Percentiles rank a stretch among this genome's conserved stretches.
Conservation (phyloP, 1,139 yeast species). For the Magnusiomyces suaveolens region DNA sequence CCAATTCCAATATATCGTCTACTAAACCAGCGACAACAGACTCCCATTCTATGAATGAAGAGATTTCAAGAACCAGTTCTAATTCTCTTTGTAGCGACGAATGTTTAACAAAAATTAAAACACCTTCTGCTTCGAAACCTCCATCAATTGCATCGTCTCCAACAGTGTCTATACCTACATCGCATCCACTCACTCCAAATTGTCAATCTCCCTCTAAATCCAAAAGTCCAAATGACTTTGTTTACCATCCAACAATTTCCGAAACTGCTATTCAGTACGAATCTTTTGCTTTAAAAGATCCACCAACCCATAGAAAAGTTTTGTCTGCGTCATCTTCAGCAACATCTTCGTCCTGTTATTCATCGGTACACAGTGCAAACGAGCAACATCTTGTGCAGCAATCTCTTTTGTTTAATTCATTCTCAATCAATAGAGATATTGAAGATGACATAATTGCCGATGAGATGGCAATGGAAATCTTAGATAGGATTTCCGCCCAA, state of each 20-base stretch:
- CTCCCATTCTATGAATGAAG: neutral
- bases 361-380: neutral
- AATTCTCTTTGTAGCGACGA: neutral
- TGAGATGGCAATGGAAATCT: conserved; percentile 30
- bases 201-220: neutral
- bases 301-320: neutral
- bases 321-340: neutral
- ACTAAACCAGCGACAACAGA: neutral
- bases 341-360: neutral
- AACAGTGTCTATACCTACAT: too few species aligned
- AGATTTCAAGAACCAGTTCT: too few species aligned
- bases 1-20: neutral
- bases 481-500: conserved; percentile 27
- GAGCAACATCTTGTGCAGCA: neutral
- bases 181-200: neutral
- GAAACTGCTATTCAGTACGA: too few species aligned
- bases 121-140: neutral
- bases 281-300: too few species aligned
- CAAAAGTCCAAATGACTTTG: neutral
- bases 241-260: neutral
- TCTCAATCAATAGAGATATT: too few species aligned
- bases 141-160: neutral
- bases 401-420: neutral
- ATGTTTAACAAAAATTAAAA: neutral
- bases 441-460: conserved; percentile 21